Base-by-base conservation (phyloP, 2,329 filamentous ascomycete genomes). In the Arthrobotrys megalospora region DNA sequence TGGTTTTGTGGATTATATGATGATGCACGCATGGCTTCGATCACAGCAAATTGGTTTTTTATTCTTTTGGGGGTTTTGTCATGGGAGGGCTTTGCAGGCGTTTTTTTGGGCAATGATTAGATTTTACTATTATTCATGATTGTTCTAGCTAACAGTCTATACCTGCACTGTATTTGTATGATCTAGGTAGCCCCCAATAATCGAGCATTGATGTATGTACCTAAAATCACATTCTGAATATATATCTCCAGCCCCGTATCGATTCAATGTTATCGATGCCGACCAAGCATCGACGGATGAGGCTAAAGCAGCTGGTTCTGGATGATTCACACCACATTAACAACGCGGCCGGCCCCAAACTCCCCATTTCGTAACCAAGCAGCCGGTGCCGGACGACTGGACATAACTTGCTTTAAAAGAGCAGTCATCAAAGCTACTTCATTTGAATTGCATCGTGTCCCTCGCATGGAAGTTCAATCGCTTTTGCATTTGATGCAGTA, bases 321-420 rank as follows among this genome's bases (percentile, higher is more conserved):
- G 10, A 60, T 43, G 55, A 43, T 60, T 43, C 55, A 60, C 55
- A 60, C 55, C 55, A 60, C 55, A 60, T 60, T 60, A 60, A 60
- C 55, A 60, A 60, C 55, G 55, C 55, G 55, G 36, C 10, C 55
- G 32, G 28, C 28, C 28, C 32, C 24, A 24, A 52, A 28, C 24
- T 7, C 55, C 52, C 36, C 55, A 43, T 24, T 58, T 36, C 34
- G 55, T 43, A 60, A 43, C 55, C 52, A 38, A 21, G 55, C 36
- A 14, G 55, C 55, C 55, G 55, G 55, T 60, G 55, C 55, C 55
- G 55, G 55, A 60, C 55, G 36, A 43, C 55, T 43, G 55, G 12
- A 43, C 12, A 24, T 28, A 28, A 28, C 24, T 28, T 28, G 24
- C 24, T 28, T 38, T 10, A 38, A 38, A 38, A 38, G 8, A 38